These are phyloP conservation scores for Ajuga chamaepitys DNA, from an alignment of 257 asterid genomes.

Conservation along the genomic window DNA sequence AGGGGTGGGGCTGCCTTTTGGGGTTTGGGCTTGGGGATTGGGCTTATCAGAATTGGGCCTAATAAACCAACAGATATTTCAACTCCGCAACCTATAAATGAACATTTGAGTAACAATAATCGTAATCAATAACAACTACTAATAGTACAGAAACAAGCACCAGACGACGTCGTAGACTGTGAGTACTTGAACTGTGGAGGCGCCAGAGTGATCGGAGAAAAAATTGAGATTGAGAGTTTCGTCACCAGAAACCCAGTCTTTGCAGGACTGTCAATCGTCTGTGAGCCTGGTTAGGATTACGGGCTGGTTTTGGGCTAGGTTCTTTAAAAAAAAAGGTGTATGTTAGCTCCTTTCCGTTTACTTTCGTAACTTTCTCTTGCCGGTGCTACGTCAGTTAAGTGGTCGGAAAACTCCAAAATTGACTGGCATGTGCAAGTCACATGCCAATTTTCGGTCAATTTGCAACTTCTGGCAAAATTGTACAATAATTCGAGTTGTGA, in stretches of 20 bases:
- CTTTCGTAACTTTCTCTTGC: constrained; percentile 63
- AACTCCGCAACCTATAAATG: constrained; percentile 75
- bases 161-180: background rate
- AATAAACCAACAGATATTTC: too few species aligned
- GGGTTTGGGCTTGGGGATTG: too few species aligned
- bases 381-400: too few species aligned
- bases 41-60: too few species aligned
- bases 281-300: constrained; percentile 78
- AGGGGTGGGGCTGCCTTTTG: too few species aligned
- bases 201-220: constrained; percentile 58
- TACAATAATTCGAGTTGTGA: too few species aligned
- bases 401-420: too few species aligned
- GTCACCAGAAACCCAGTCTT: constrained; percentile 64
- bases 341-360: constrained; percentile 54
- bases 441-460: too few species aligned
- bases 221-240: constrained; percentile 66
- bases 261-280: constrained; percentile 73
- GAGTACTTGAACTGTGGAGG: constrained; percentile 69
- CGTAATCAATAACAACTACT: background rate
- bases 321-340: constrained; percentile 49
- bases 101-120: background rate
- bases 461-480: too few species aligned
- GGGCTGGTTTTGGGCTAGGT: constrained; percentile 60
- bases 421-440: too few species aligned
- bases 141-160: too few species aligned